Evolutionary conservation across 331 rosid genomes (phyloP).

Genomic region (Acacia concinna): DNA sequence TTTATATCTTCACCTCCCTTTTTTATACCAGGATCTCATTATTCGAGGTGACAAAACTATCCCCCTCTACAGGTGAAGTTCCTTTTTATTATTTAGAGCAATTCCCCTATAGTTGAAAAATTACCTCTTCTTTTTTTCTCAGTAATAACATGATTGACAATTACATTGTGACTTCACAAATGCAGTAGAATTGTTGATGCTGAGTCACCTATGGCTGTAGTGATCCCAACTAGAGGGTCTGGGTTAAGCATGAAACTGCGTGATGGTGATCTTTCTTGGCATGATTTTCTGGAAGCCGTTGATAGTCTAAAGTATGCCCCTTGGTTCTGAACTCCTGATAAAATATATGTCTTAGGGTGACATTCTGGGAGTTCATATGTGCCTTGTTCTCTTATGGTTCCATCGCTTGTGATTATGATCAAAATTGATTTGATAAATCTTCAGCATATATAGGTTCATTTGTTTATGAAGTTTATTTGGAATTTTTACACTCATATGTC

Average conservation of each 20-base stretch:
- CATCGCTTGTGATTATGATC: constrained; percentile 7
- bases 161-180: constrained; percentile 40
- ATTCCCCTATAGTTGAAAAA: constrained; percentile 6
- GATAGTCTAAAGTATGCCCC: constrained; percentile 59
- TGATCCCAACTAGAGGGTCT: constrained; percentile 59
- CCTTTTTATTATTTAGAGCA: constrained; percentile 27
- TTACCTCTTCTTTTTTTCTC: constrained; percentile 25
- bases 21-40: constrained; percentile 70
- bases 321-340: constrained; percentile 25
- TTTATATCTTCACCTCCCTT: neutral
- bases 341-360: neutral
- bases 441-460: constrained; percentile 2
- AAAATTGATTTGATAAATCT: constrained; percentile 18
- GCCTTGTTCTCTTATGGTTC: neutral
- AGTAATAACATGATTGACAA: constrained; percentile 34
- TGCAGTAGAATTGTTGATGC: constrained; percentile 94
- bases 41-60: constrained; percentile 81
- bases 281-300: constrained; percentile 66
- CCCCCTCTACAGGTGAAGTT: constrained; percentile 82
- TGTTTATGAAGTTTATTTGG: constrained; percentile 13
- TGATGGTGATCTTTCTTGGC: constrained; percentile 75
- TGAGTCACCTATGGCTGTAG: constrained; percentile 74
- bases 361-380: neutral
- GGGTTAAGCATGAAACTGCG: constrained; percentile 67
- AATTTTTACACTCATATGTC: constrained; percentile 21